Percentiles rank a stretch among this genome's conserved stretches.
These are phyloP conservation scores for Calonectria pteridis DNA, from an alignment of 2,329 filamentous ascomycete species.

Conservation along the genomic window DNA sequence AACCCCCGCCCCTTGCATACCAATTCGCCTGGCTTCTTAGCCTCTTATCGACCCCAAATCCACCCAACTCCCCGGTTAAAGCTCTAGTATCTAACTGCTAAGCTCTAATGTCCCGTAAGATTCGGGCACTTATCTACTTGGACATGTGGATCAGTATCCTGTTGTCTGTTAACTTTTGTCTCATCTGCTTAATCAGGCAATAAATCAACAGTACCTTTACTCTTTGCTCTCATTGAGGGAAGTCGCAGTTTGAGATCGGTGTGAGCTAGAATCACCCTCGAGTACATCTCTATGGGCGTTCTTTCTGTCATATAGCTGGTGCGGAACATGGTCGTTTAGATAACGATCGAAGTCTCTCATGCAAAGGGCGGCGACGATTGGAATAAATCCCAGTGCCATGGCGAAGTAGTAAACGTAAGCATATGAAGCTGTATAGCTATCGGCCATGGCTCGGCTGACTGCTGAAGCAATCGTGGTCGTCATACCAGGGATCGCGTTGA, in stretches of 20 bases:
- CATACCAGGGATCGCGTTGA: background rate
- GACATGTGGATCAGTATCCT: background rate
- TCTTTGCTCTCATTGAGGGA: background rate
- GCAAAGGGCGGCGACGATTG: background rate
- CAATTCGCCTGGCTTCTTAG: background rate
- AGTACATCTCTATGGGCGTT: background rate
- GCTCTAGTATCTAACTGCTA: background rate
- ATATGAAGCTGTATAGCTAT: slow-evolving; percentile 1
- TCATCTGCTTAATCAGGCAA: background rate
- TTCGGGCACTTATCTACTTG: background rate
- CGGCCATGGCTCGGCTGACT: background rate
- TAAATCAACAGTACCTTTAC: background rate
- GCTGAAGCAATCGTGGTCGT: background rate
- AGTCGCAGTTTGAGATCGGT: background rate
- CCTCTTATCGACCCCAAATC: background rate
- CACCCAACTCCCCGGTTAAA: background rate
- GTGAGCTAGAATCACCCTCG: background rate
- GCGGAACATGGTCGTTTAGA: background rate
- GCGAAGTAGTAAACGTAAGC: background rate
- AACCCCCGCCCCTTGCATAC: background rate
- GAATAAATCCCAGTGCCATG: background rate
- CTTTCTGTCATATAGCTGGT: background rate
- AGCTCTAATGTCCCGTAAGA: background rate
- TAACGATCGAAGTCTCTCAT: background rate
- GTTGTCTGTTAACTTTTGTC: background rate